Evolutionary conservation across 306 rosid species (phyloP).

Genomic region (Casuarina equisetifolia): DNA sequence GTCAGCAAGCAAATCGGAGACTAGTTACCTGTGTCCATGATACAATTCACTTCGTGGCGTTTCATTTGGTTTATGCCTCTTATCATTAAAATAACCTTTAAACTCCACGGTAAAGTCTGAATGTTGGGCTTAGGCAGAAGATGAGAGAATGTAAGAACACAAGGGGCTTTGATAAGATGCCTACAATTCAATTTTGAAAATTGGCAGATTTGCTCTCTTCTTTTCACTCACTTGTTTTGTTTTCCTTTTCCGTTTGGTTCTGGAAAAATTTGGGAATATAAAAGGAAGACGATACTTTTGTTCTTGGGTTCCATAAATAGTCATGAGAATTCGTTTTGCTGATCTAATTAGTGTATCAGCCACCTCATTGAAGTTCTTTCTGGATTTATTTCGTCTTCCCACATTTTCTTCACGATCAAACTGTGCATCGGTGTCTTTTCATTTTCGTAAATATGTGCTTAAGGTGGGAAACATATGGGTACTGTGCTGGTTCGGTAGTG

Average conservation of each 20-base stretch:
- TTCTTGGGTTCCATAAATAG: neutral
- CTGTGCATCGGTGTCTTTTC: neutral
- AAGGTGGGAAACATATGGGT: neutral
- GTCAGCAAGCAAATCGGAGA: too few species aligned
- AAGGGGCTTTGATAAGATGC: too few species aligned
- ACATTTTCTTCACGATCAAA: neutral
- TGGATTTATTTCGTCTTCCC: neutral
- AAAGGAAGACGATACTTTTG: neutral
- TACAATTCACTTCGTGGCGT: too few species aligned
- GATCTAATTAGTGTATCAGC: neutral
- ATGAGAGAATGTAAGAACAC: too few species aligned
- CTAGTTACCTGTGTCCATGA: too few species aligned
- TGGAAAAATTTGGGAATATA: neutral
- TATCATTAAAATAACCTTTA: too few species aligned
- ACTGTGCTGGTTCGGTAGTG: neutral
- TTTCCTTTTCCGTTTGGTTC: neutral
- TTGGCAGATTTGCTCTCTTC: too few species aligned
- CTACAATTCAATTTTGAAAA: too few species aligned
- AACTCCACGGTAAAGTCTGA: too few species aligned
- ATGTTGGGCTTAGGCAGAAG: too few species aligned
- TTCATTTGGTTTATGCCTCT: too few species aligned
- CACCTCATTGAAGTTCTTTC: neutral
- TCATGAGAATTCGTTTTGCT: neutral
- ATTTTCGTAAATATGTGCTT: neutral
- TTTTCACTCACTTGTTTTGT: neutral